Evolutionary conservation across 306 rosid genomes (phyloP), one percentile per base, ranked within the genome.

Genomic region (Sindora glabra): DNA sequence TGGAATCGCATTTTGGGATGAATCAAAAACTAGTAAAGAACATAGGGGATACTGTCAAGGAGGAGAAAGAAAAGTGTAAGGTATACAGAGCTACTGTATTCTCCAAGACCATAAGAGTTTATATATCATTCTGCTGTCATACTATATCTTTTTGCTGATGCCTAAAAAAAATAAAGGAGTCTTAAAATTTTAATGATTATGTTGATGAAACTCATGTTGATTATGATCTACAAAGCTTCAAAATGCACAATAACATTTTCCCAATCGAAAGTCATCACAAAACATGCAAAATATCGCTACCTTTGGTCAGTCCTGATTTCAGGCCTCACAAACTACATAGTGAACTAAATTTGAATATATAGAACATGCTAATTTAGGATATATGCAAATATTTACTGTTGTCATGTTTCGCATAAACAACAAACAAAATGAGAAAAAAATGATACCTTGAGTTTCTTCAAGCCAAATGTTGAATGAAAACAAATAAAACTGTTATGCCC

Each of bases 1-100:
- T 10, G 89, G 96, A 75, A 87, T 87, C 51, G 92, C 85, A 77
- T 82, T 82, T 62, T 70, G 83, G 36, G 82, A 77, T 79, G 82
- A 61, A 76, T 84, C 83, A 59, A 82, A 82, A 69, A 87, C 92
- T 68, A 87, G 92, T 71, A 87, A 71, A 36, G 87, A 82, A 65
- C 80, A 82, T 40, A 84, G 59, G 5, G 82, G 82, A 77, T 65
- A 82, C 96, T 87, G 96, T 54, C 55, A 55, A 29, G 59, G 63
- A 71, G 54, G 47, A 42, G 38, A 59, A 48, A 52, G 18, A 23
- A 41, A 63, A 48, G 25, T 24, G 22, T 62, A 55, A 67, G 71
- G 53, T 15, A 39, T 56, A 32, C 11, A 22, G 32, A 48, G 57
- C 22, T 51, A 14, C 44, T 25, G 46, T 61, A 44, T 56, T 46